Evolutionary conservation across 768 basidiomycete species (phyloP), one percentile per base, ranked within the genome.

Genomic region (Trametes cubensis): DNA sequence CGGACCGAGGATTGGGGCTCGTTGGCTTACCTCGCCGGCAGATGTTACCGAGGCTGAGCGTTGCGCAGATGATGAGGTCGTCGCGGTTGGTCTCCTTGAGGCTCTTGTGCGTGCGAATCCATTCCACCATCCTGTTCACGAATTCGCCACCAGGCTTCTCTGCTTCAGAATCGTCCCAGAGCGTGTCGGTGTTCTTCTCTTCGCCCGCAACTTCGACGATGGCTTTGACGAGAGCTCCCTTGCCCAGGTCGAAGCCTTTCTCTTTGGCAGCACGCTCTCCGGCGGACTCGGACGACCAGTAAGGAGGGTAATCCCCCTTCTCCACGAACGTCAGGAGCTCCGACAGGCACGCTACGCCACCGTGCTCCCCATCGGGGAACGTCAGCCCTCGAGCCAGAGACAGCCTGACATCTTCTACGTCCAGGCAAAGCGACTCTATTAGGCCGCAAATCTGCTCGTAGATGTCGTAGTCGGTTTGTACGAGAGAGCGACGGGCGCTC

Each of bases 141-240:
- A 94, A 85, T 72, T 78, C 79, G 8, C 90, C 90, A n/a, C 88
- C 88, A 6, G 87, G 85, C 44, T 78, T 72, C 18, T 73, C 76
- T 30, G 77, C 73, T 51, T 85, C 82, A 20, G 79, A 82, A 46
- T 84, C 81, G 65, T 88, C 85, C 86, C 90, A 93, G n/a, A 94
- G 76, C 8, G 87, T 83, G 52, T 92, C 87, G 63, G 83, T 83
- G 65, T 91, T 93, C 65, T 81, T 84, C 64, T 90, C 89, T 70
- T 93, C 90, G 41, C 92, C 92, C 10, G 91, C 85, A 42, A 90
- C 85, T 69, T 94, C 93, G 28, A 95, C 92, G 17, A 95, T 83
- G 3, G 89, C 84, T 68, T 94, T 93, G 73, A 94, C 87, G 10
- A 94, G 78, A 0, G 91, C 92, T 4, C 88, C 89, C 75, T 95